Evolutionary conservation across 2,329 filamentous ascomycete species (phyloP), one percentile per base, ranked within the genome.

Genomic region (Calonectria leucothoes): DNA sequence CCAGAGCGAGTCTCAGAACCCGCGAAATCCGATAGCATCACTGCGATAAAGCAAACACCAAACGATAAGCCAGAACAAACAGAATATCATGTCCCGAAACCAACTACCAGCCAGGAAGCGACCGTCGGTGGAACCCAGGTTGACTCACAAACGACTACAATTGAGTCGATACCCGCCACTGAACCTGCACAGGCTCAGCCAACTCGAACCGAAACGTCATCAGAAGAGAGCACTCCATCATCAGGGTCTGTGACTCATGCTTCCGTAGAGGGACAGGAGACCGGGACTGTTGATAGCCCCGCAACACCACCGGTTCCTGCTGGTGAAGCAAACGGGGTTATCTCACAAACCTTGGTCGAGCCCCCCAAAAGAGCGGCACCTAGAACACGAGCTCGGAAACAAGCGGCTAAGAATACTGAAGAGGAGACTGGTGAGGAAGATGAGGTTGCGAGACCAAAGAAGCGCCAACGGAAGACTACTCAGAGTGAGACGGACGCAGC

Each of bases 401-500:
- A 77, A 52, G 25, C 70, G 37, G 49, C 69, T 1, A 70, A 76
- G 39, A 49, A 65, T 51, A 61, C 57, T 3, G 72, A 78, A 31
- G 75, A 74, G 15, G 74, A 75, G 12, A 70, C 35, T 6, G 76
- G 75, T 2, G 76, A 71, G 17, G 78, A 79, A 20, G 76, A 71
- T 14, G 74, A 73, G 25, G 55, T 64, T n/a, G n/a, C 78, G 20
- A 75, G 74, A 42, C 81, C 83, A 6, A 82, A 77, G 73, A 84
- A 85, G 70, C 82, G 83, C 14, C 82, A 81, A 71, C 78, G 80
- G 37, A 83, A 83, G 66, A 59, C 82, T n/a, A 49, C 75, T n/a
- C 78, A 75, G 66, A 80, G 80, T 29, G 76, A 68, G 27, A 74
- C 76, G 6, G 65, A 70, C 15, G 67, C 75, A 23, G 42, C 75